Evolutionary conservation across 2,329 filamentous ascomycete genomes (phyloP).

Genomic region (Trichoderma citrinoviride): DNA sequence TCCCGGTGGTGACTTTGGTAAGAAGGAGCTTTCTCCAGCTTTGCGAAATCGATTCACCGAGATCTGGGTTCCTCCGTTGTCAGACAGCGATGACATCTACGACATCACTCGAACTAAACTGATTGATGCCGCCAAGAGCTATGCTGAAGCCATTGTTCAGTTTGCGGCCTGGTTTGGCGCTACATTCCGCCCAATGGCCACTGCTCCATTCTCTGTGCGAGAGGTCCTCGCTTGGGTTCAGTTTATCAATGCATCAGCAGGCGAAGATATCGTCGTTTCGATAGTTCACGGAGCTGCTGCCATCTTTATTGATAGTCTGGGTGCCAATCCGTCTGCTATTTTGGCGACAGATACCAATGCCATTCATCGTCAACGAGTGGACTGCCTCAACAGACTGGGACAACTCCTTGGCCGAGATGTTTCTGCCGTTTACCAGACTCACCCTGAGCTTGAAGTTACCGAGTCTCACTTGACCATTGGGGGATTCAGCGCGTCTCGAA

Average conservation of each 20-base stretch:
- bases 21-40: constrained; percentile 93
- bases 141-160: constrained; percentile 69
- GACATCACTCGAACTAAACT: constrained; percentile 84
- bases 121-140: constrained; percentile 48
- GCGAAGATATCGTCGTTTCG: constrained; percentile 44
- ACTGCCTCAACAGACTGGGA: constrained; percentile 71
- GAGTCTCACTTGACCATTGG: constrained; percentile 62
- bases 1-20: constrained; percentile 95
- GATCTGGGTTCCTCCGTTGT: constrained; percentile 93
- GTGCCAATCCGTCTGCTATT: constrained; percentile 89
- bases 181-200: constrained; percentile 71
- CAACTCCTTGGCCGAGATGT: constrained; percentile 64
- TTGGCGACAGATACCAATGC: constrained; percentile 68
- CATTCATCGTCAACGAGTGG: constrained; percentile 66
- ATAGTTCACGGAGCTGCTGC: constrained; percentile 85
- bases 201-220: constrained; percentile 81
- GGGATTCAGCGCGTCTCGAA: constrained; percentile 63
- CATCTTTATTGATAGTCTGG: constrained; percentile 92
- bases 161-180: constrained; percentile 94
- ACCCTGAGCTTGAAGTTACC: constrained; percentile 57
- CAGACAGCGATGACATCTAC: constrained; percentile 78
- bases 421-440: constrained; percentile 60
- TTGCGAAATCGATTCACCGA: constrained; percentile 96
- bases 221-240: constrained; percentile 91
- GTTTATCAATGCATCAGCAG: constrained; percentile 70